These are phyloP conservation scores for Ascochyta pisi DNA, from an alignment of 2,329 filamentous ascomycete species.

Conservation along the genomic window DNA sequence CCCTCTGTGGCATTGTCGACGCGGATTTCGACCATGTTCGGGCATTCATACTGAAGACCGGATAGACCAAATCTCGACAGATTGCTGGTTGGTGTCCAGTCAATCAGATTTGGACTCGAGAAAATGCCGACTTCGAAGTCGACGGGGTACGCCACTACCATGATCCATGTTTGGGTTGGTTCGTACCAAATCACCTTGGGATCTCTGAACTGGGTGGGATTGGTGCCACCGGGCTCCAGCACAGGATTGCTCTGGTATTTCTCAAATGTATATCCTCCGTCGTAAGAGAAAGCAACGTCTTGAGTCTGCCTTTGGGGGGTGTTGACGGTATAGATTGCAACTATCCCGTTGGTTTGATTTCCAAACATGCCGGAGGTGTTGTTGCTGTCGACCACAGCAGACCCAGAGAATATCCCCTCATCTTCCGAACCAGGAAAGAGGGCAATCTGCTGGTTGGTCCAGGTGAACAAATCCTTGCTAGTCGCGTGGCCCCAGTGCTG, in stretches of 20 bases:
- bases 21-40: conserved; percentile 66
- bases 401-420: conserved; percentile 61
- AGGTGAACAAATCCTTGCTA: conserved; percentile 67
- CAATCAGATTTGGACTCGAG: conserved; percentile 64
- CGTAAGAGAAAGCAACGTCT: conserved; percentile 66
- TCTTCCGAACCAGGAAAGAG: conserved; percentile 64
- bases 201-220: conserved; percentile 66
- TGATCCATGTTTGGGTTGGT: conserved; percentile 6
- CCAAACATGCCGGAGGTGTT: conserved; percentile 73
- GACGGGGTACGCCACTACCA: conserved; percentile 64
- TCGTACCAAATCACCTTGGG: conserved; percentile 62
- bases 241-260: conserved; percentile 68
- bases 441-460: conserved; percentile 70
- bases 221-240: conserved; percentile 54
- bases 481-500: conserved; percentile 74
- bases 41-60: conserved; percentile 68
- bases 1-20: conserved; percentile 44
- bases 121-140: conserved; percentile 68
- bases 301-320: conserved; percentile 59
- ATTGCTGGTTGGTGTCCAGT: conserved; percentile 66
- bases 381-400: conserved; percentile 65
- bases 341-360: conserved; percentile 65
- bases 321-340: conserved; percentile 65
- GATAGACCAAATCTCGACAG: conserved; percentile 61
- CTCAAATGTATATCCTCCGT: conserved; percentile 68